Conservation (phyloP, 768 basidiomycete species). For the Tylopilus subfusipes region DNA sequence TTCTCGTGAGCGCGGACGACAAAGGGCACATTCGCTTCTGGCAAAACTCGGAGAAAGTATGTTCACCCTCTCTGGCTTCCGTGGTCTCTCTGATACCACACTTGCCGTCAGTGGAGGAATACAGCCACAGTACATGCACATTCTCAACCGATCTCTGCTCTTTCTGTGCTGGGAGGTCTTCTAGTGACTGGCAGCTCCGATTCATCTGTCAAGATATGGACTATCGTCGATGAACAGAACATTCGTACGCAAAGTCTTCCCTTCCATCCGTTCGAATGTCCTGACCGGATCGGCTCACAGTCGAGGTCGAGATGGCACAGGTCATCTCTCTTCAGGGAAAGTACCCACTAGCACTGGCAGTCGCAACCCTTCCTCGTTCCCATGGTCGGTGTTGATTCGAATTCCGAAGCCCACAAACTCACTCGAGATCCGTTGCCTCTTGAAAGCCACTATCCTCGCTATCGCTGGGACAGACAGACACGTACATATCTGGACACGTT, state of each 20-base stretch:
- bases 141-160: slow-evolving; percentile 60
- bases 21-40: slow-evolving; percentile 66
- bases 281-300: slow-evolving; percentile 22
- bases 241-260: slow-evolving; percentile 23
- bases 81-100: slow-evolving; percentile 13
- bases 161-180: slow-evolving; percentile 48
- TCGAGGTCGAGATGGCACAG: slow-evolving; percentile 47
- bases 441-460: slow-evolving; percentile 64
- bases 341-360: slow-evolving; percentile 70
- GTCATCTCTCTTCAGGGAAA: slow-evolving; percentile 59
- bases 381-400: slow-evolving; percentile 44
- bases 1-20: slow-evolving; percentile 73
- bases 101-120: slow-evolving; percentile 52
- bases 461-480: slow-evolving; percentile 77
- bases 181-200: slow-evolving; percentile 85
- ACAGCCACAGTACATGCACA: slow-evolving; percentile 55
- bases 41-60: slow-evolving; percentile 37
- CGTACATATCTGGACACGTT: slow-evolving; percentile 74
- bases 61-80: background rate
- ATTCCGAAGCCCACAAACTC: background rate
- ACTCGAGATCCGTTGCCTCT: background rate
- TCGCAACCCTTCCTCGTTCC: slow-evolving; percentile 63
- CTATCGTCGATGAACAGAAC: slow-evolving; percentile 30
- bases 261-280: slow-evolving; percentile 1
- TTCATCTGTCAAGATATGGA: slow-evolving; percentile 74